Base-by-base conservation (phyloP, 78 protist genomes). In the Protostelium mycophagum region DNA sequence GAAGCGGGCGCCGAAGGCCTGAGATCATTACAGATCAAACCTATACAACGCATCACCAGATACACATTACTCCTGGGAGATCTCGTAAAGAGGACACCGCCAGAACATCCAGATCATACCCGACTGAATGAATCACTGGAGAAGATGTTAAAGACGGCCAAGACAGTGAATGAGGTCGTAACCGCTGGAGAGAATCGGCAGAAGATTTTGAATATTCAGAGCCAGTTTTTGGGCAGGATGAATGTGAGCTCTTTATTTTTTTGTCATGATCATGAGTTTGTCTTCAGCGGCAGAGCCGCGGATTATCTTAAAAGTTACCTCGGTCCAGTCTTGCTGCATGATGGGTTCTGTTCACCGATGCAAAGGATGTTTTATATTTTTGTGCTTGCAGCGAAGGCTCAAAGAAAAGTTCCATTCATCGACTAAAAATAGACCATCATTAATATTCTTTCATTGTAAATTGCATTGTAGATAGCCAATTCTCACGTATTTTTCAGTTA, bases 41-140 rank as follows among this genome's bases (percentile, higher is more conserved):
- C 94, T 16, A 88, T 92, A 31, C 94, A 92, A 38, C 88, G 94
- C 84, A 92, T 92, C 90, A 87, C 88, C 51, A 83, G 94, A 73
- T 88, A 73, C 39, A 87, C 87, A 34, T n/a, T 92, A 35, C 38
- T 92, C 31, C 86, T 92, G 36, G 34, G 63, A n/a, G 94, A 92
- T 23, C 35, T 92, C 23, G 35, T 92, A 10, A 89, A 88, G 39
- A n/a, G 84, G 16, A 89, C 94, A 0, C 92, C 89, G 25, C 36
- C 31, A 0, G 89, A 85, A 0, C 94, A 91, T 51, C 28, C 29
- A 36, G 94, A 91, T 36, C 88, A 84, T 39, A 31, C 34, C 0
- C 83, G 37, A 28, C 35, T 88, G 1, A 36, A 85, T n/a, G 34
- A 63, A 28, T 86, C 89, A 38, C 35, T 89, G 1, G 85, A 88